Evolutionary conservation across 345 rosid genomes (phyloP), one percentile per base, ranked within the genome.

Genomic region (Camelina laxa): DNA sequence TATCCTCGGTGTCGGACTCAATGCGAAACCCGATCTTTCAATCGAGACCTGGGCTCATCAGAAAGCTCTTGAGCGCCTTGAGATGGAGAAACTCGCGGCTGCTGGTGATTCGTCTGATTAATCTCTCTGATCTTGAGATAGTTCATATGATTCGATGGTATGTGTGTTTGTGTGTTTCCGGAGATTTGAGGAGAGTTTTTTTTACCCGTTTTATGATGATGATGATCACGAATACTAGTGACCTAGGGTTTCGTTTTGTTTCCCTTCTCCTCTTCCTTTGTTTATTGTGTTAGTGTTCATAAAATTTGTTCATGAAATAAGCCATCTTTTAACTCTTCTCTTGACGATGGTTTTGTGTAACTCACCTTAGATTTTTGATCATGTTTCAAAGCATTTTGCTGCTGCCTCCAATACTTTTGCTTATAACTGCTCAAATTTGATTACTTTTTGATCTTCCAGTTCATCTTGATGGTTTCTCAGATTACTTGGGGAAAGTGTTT

Each of bases 31-130:
- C 15, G 98, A 93, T 88, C 94, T 93, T 66, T 83, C 96, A 51
- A 91, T 93, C 69, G 98, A 93, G 86, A 93, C 98, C 47, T 93
- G 98, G 98, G 98, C 96, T 30, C 97, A 93, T 67, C 85, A 88
- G 85, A 93, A 93, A 81, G 98, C 97, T 59, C 85, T 91, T 10
- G 94, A 89, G 75, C 88, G 97, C 48, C 88, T 91, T 16, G 80
- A 91, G 77, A 67, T 75, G 84, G 97, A 93, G 85, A 85, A 88
- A 17, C 67, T 78, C 72, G 70, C 50, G 12, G 36, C 68, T 57
- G 73, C 58, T 4, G 82, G 60, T 3, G 77, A 72, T 39, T 72
- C 81, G 1, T 76, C 75, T 1, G 70, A 54, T 76, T 72, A 54
- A 41, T 54, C 16, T 54, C 16, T 12, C 63, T 6, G 17, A 15